Base-by-base conservation (phyloP, 805 yeast genomes). In the Blastobotrys americana region DNA sequence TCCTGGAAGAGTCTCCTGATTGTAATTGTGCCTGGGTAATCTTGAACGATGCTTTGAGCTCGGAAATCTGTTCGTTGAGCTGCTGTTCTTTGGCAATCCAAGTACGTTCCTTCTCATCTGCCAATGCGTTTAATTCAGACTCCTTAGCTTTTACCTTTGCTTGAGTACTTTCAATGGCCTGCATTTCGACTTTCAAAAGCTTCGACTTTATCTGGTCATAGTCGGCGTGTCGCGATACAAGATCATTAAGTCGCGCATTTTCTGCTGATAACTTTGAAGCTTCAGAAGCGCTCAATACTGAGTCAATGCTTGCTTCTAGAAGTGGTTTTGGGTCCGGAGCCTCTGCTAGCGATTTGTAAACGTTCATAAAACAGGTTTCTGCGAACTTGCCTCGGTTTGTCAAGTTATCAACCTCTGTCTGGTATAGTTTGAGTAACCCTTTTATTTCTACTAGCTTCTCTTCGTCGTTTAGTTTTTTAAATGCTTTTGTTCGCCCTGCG, bases 261-360 rank as follows among this genome's bases (percentile, higher is more conserved):
- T 84, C 84, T 16, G 67, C 65, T 46, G 72, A 71, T 40, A 84
- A 63, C 6, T 63, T 63, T 2, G 71, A 73, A 4, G 73, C 65
- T 42, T 84, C 86, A 17, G 73, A 68, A 1, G 73, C 68, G 16
- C 75, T 73, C 3, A 72, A 62, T 5, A 82, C 76, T 3, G 85
- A 75, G 41, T 80, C 85, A 21, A 84, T 59, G 1, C 89, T 77
- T 33, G 78, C 73, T 54, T 83, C 84, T 46, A 90, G 66, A 35
- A 89, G 63, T 3, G 95, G 94, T 49, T 74, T 77, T 1, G 97
- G 97, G 65, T 90, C 97, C 0, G 97, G 97, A 0, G 94, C 89
- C 60, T 89, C 96, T 3, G 88, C 85, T 3, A 90, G 66, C 13
- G 78, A 70, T 45, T 85, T 70, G 66, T 90, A 90, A 18, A 85